phyloP scores from a whole-genome alignment of 345 rosid species.

The Diplotaxis tenuifolia region DNA sequence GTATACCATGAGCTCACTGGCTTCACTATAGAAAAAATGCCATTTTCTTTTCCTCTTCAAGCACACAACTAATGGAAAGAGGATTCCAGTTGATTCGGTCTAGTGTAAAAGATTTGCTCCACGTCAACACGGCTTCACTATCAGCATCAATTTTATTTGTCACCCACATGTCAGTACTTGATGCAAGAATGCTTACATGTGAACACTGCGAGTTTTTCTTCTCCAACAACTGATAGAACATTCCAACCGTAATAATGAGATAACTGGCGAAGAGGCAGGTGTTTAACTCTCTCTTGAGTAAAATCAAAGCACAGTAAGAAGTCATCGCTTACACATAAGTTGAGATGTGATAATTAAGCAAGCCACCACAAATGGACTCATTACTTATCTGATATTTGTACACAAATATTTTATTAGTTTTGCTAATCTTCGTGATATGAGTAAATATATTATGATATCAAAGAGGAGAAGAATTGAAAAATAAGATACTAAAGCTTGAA shows the following conservation, averaged over 20 bases:
- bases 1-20: not conserved
- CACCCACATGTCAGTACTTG: not conserved
- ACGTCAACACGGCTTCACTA: not conserved
- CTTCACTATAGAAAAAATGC: not conserved
- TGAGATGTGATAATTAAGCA: slow-evolving; percentile 35
- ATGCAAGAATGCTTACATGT: accelerated
- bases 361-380: slow-evolving; percentile 18
- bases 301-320: too few species aligned
- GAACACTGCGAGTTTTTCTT: not conserved
- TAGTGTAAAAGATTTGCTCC: not conserved
- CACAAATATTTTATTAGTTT: not conserved
- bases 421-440: not conserved
- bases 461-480: not conserved
- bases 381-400: not conserved
- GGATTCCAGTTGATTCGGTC: not conserved
- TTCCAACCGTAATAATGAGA: too few species aligned
- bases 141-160: not conserved
- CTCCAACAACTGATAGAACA: not conserved
- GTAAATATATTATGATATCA: not conserved
- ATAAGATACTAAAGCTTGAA: not conserved
- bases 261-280: not conserved
- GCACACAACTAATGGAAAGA: too few species aligned
- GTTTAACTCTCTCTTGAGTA: not conserved
- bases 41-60: not conserved
- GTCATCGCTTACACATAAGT: too few species aligned